Conservation (phyloP, 768 basidiomycete species). For the Boletus reticuloceps region DNA sequence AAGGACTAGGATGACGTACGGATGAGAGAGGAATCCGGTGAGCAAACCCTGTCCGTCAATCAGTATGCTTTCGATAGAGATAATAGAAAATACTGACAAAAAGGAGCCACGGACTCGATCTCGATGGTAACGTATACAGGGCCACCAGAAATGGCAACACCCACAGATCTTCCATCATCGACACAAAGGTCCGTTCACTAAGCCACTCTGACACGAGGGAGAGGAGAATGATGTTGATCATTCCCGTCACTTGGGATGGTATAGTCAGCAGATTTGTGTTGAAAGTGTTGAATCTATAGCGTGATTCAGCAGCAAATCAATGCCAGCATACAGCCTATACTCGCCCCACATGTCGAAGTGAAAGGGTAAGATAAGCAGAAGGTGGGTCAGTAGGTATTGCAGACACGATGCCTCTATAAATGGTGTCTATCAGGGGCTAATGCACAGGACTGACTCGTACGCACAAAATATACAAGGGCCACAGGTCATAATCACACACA, state of each 20-base stretch:
- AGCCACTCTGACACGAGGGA: slow-evolving; percentile 51
- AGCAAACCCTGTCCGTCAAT: slow-evolving; percentile 35
- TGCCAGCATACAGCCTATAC: not conserved
- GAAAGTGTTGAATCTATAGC: slow-evolving; percentile 53
- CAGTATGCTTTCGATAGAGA: not conserved
- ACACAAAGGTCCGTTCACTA: slow-evolving; percentile 51
- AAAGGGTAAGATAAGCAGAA: slow-evolving; percentile 55
- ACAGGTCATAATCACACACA: slow-evolving; percentile 59
- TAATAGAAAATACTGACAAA: slow-evolving; percentile 37
- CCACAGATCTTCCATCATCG: slow-evolving; percentile 59
- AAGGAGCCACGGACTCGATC: slow-evolving; percentile 51
- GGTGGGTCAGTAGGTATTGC: slow-evolving; percentile 50
- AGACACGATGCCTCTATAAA: slow-evolving; percentile 48
- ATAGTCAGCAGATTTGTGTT: slow-evolving; percentile 60
- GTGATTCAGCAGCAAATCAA: not conserved
- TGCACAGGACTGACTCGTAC: not conserved
- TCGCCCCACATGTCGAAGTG: slow-evolving; percentile 52
- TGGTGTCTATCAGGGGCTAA: not conserved
- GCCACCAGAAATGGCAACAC: slow-evolving; percentile 59
- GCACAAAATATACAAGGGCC: slow-evolving; percentile 60
- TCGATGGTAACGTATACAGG: slow-evolving; percentile 45
- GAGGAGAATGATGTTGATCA: slow-evolving; percentile 50
- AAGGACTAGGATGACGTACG: slow-evolving; percentile 25
- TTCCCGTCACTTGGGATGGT: slow-evolving; percentile 49
- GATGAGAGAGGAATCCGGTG: slow-evolving; percentile 45